Evolutionary conservation across 1,284 basidiomycete species (phyloP), one percentile per base, ranked within the genome.

Genomic region (Butyriboletus appendiculatus): DNA sequence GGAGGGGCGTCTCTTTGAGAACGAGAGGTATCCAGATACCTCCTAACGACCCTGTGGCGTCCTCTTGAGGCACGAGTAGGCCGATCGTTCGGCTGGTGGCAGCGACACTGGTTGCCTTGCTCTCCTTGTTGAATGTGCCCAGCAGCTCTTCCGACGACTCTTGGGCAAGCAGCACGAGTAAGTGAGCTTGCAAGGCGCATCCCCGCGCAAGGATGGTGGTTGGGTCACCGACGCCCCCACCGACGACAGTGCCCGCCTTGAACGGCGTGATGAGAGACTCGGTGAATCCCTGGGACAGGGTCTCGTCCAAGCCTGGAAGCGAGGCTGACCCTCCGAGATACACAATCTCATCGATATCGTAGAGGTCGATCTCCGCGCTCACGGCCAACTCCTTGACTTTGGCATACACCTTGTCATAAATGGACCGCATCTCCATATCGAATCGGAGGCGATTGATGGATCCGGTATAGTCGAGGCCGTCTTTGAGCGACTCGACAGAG

Each of bases 371-470:
- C 18, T 78, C 78, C 0, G 86, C 86, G 33, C 76, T 69, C 24
- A 75, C 72, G 24, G 95, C 79, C 20, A 94, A 81, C 45, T 83
- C 76, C 52, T 76, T 73, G 54, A 94, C 81, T 53, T 84, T 82
- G 28, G 73, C 71, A 32, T 82, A 80, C 49, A 97, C 85, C 59
- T 82, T 76, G 54, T 78, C 76, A 75, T 96, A 98, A 34, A 96
- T 79, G 12, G 82, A 63, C 10, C 83, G 77, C 3, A 88, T 84
- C 61, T 98, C 84, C 76, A 97, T 84, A 72, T 98, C 95, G 75
- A 98, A 97, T 34, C 96, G 85, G 74, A 96, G 83, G 44, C 94
- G 84, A 75, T 98, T 98, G 76, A 99, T 88, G n/a, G 88, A 84
- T 10, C 89, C 89, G 12, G 91, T 95, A 67, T 92, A 95, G 75